These are phyloP conservation scores for Meyerozyma sp. DNA, from an alignment of 1,139 yeast genomes.

Conservation along the genomic window DNA sequence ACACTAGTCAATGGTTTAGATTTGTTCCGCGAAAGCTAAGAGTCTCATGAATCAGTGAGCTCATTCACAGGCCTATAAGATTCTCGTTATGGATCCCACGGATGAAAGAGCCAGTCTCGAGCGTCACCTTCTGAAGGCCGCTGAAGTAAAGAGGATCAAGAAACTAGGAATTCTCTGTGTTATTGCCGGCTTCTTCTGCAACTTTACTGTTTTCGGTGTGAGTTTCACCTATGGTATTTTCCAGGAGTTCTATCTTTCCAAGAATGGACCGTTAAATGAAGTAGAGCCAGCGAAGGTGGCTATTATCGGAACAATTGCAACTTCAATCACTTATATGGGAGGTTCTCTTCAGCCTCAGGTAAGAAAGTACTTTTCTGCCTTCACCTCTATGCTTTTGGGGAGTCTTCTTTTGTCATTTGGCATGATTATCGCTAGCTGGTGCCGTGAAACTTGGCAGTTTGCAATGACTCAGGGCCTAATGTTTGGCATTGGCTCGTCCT, in stretches of 20 bases:
- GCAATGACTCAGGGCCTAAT: slow-evolving; percentile 33
- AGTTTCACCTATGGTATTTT: slow-evolving; percentile 31
- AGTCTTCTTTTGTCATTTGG: slow-evolving; percentile 22
- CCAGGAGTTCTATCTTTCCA: slow-evolving; percentile 26
- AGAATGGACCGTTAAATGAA: slow-evolving; percentile 20
- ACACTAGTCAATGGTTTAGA: no score
- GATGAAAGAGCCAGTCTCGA: no score
- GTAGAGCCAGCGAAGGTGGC: slow-evolving; percentile 22
- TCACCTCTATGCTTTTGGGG: slow-evolving; percentile 21
- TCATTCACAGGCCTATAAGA: no score
- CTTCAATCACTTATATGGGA: slow-evolving; percentile 22
- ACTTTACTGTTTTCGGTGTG: slow-evolving; percentile 29
- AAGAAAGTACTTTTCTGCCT: slow-evolving; percentile 14
- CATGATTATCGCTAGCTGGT: slow-evolving; percentile 20
- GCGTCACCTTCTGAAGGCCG: no score
- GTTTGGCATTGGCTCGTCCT: slow-evolving; percentile 33
- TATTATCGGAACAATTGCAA: slow-evolving; percentile 24
- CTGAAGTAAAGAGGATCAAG: background rate
- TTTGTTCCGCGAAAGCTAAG: no score
- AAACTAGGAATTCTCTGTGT: slow-evolving; percentile 5
- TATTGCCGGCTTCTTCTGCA: slow-evolving; percentile 25
- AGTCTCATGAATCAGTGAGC: no score
- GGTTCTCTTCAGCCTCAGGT: slow-evolving; percentile 21
- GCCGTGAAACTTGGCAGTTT: slow-evolving; percentile 21
- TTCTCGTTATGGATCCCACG: no score